These are phyloP conservation scores for Colletotrichum tabaci DNA, from an alignment of 2,329 filamentous ascomycete species.

Conservation along the genomic window DNA sequence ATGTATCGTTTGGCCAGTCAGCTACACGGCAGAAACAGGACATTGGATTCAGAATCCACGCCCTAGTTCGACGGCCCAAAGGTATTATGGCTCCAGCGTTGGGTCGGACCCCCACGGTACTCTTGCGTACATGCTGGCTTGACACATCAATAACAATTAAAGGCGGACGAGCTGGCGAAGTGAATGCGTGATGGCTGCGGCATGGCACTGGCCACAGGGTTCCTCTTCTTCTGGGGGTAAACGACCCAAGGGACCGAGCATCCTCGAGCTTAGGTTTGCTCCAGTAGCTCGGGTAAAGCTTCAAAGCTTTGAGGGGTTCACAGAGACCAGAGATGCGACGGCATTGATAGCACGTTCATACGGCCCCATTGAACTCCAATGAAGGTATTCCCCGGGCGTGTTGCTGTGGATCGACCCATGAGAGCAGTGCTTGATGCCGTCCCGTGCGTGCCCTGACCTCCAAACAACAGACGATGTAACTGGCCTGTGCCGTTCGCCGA, in stretches of 20 bases:
- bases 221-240: neutral
- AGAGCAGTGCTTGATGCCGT: neutral
- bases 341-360: conserved; percentile 21
- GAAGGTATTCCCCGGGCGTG: neutral
- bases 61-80: neutral
- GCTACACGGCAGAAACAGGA: neutral
- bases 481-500: neutral
- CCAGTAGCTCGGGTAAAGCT: neutral
- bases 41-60: neutral
- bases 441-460: neutral
- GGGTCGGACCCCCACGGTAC: no score
- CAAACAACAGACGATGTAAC: neutral
- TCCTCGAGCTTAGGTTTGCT: neutral
- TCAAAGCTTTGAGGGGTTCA: neutral
- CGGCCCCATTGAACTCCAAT: no score
- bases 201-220: neutral
- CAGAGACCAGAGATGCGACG: neutral
- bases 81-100: neutral
- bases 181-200: neutral
- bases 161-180: neutral
- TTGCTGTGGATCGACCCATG: neutral
- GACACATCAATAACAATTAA: no score
- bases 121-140: neutral
- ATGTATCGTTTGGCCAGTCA: no score
- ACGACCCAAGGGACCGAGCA: neutral